These are phyloP conservation scores for Rhazya stricta DNA, from an alignment of 257 asterid genomes.

Conservation along the genomic window DNA sequence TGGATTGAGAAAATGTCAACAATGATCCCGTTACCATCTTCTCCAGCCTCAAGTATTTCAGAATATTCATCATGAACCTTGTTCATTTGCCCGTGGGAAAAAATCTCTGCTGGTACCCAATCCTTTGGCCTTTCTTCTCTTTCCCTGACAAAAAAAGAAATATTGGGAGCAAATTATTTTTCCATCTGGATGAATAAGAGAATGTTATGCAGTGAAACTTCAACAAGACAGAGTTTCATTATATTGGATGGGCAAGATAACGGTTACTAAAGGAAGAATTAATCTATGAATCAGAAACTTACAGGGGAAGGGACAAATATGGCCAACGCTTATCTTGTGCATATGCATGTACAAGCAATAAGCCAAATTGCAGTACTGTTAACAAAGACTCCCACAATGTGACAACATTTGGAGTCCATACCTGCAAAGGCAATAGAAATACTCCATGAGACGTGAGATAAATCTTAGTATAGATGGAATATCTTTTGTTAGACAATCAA, in stretches of 20 bases:
- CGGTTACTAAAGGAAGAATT: neutral
- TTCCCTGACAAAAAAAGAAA: constrained; percentile 34
- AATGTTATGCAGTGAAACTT: neutral
- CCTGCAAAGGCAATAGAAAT: constrained; percentile 36
- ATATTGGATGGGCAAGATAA: neutral
- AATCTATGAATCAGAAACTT: constrained; percentile 33
- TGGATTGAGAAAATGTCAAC: constrained; percentile 63
- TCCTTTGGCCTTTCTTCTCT: constrained; percentile 87
- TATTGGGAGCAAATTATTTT: neutral
- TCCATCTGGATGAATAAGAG: neutral
- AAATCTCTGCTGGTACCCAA: constrained; percentile 79
- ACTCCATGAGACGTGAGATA: constrained; percentile 2
- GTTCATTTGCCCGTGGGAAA: constrained; percentile 23
- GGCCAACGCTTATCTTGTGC: constrained; percentile 97
- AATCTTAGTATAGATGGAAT: neutral
- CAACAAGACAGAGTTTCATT: neutral
- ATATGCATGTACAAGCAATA: constrained; percentile 81
- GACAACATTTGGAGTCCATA: constrained; percentile 80
- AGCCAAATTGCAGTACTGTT: constrained; percentile 84
- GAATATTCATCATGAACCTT: constrained; percentile 24
- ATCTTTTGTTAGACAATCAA: neutral
- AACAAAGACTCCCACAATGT: constrained; percentile 83
- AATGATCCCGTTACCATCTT: constrained; percentile 25
- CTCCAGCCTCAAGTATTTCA: constrained; percentile 36
- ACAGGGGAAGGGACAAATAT: constrained; percentile 84